Percentiles rank a stretch among this genome's conserved stretches.
These are phyloP conservation scores for Cyberlindnera xylosilytica DNA, from an alignment of 805 yeast genomes.

Conservation along the genomic window DNA sequence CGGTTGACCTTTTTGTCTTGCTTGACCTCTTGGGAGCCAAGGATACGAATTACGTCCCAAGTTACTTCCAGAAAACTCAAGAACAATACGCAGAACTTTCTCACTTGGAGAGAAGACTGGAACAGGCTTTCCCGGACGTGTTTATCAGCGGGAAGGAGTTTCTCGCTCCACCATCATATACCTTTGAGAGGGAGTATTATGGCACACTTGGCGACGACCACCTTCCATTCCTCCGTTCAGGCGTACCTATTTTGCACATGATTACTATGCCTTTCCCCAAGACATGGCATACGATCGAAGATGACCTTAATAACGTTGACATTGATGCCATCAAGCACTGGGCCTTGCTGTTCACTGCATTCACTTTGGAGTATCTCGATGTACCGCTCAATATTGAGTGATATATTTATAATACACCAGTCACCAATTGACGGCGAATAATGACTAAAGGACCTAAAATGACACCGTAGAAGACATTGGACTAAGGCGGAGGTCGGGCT, in stretches of 20 bases:
- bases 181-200: slow-evolving; percentile 11
- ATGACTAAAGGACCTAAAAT: too few species aligned
- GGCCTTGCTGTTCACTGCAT: slow-evolving; percentile 41
- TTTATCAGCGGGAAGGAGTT: slow-evolving; percentile 4
- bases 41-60: slow-evolving; percentile 29
- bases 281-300: slow-evolving; percentile 50
- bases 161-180: slow-evolving; percentile 18
- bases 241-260: slow-evolving; percentile 48
- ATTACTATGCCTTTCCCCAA: slow-evolving; percentile 52
- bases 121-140: slow-evolving; percentile 9
- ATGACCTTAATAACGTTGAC: slow-evolving; percentile 42
- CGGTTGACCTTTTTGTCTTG: slow-evolving; percentile 45
- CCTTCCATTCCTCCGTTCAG: slow-evolving; percentile 44
- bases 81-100: slow-evolving; percentile 35
- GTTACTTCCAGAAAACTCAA: slow-evolving; percentile 42
- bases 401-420: too few species aligned
- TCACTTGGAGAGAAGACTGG: slow-evolving; percentile 30
- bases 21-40: slow-evolving; percentile 48
- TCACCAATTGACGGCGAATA: too few species aligned
- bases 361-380: slow-evolving; percentile 32
- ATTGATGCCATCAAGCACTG: slow-evolving; percentile 41
- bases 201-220: slow-evolving; percentile 48
- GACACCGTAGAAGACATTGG: too few species aligned
- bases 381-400: slow-evolving; percentile 3
- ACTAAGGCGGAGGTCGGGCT: too few species aligned